Percentiles rank a stretch among this genome's conserved stretches.
These are phyloP conservation scores for Thermoascus crustaceus DNA, from an alignment of 2,329 filamentous ascomycete genomes.

Conservation along the genomic window DNA sequence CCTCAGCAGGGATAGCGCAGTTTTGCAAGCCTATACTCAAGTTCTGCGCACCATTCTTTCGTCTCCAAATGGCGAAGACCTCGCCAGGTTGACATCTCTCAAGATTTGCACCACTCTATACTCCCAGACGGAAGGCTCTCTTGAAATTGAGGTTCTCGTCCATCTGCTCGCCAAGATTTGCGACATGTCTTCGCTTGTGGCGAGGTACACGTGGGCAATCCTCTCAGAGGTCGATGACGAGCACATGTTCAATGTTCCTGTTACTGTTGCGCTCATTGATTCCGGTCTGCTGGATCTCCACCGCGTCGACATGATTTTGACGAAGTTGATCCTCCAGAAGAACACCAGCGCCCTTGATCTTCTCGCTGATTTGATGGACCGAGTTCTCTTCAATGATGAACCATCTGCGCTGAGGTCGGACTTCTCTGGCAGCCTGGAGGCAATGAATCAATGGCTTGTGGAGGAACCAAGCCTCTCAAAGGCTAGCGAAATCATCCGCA, in stretches of 20 bases:
- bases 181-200: constrained; percentile 50
- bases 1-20: constrained; percentile 45
- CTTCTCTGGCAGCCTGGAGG: constrained; percentile 74
- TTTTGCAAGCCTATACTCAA: constrained; percentile 52
- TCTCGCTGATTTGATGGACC: constrained; percentile 69
- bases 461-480: constrained; percentile 60
- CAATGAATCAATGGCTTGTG: constrained; percentile 69
- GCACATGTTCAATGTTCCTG: constrained; percentile 54
- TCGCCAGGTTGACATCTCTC: constrained; percentile 49
- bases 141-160: constrained; percentile 57
- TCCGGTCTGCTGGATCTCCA: constrained; percentile 54
- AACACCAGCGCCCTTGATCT: constrained; percentile 69
- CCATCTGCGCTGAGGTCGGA: constrained; percentile 75
- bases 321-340: constrained; percentile 62
- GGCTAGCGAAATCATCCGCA: constrained; percentile 63
- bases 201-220: constrained; percentile 43
- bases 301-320: constrained; percentile 62
- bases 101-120: constrained; percentile 51
- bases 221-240: constrained; percentile 48
- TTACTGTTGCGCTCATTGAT: constrained; percentile 53
- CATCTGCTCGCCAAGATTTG: constrained; percentile 55
- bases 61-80: constrained; percentile 48
- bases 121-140: constrained; percentile 43
- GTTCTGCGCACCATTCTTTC: constrained; percentile 46
- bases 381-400: constrained; percentile 67